These are phyloP conservation scores for Aspergillus heteromorphus DNA, from an alignment of 495 filamentous ascomycete species.

Conservation along the genomic window DNA sequence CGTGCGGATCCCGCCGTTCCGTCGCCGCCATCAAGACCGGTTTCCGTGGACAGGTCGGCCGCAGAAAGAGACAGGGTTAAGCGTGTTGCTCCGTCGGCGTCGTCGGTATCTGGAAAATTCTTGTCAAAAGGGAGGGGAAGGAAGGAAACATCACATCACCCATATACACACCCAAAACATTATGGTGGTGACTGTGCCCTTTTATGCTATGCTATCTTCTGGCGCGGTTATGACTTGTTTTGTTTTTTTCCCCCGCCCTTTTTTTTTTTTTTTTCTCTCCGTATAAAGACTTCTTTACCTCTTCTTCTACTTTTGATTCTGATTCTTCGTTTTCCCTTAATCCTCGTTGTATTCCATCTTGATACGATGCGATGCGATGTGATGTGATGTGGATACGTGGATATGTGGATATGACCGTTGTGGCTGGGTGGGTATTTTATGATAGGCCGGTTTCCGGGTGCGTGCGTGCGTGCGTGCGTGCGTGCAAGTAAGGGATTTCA, in stretches of 20 bases:
- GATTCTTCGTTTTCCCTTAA: slow-evolving; percentile 1
- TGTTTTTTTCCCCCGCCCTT: slow-evolving; percentile 2
- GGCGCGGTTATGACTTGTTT: slow-evolving; percentile 13
- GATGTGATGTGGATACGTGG: background rate
- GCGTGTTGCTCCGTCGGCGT: slow-evolving; percentile 2
- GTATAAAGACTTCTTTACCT: background rate
- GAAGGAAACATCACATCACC: background rate
- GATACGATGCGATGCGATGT: too few relatives aligned
- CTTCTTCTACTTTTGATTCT: background rate
- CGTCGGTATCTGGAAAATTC: slow-evolving; percentile 18
- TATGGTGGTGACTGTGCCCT: background rate
- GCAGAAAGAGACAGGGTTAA: slow-evolving; percentile 65
- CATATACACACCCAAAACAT: too few relatives aligned
- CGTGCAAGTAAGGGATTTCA: slow-evolving; percentile 1
- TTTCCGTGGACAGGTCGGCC: slow-evolving; percentile 97
- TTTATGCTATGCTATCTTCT: slow-evolving; percentile 13
- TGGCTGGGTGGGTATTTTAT: slow-evolving; percentile 1
- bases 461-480: too few relatives aligned
- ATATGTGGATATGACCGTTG: slow-evolving; percentile 15
- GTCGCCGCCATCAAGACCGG: slow-evolving; percentile 98
- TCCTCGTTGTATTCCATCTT: slow-evolving; percentile 8
- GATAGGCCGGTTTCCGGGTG: background rate
- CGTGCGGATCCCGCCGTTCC: slow-evolving; percentile 81
- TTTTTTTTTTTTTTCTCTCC: slow-evolving; percentile 2
- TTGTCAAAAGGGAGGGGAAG: slow-evolving; percentile 15